phyloP scores from a whole-genome alignment of 805 yeast species.

The Schizosaccharomyces lindneri region DNA sequence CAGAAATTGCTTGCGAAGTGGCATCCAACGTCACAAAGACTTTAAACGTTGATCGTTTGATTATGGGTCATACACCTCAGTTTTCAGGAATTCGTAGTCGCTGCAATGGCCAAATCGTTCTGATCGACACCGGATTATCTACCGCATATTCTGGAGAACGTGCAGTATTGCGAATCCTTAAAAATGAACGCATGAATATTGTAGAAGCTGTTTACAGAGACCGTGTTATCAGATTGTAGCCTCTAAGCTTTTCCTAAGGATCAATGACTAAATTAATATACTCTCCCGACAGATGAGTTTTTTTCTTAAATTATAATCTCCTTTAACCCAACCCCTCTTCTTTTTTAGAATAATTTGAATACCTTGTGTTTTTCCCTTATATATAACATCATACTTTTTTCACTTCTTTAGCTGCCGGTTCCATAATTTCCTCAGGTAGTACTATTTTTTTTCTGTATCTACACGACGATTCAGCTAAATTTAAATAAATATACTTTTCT shows the following conservation, averaged over 20 bases:
- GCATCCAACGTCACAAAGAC: not conserved
- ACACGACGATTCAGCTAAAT: no score
- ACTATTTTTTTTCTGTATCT: no score
- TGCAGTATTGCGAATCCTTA: not conserved
- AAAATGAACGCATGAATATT: not conserved
- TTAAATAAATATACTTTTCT: no score
- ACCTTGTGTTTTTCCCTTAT: no score
- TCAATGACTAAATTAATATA: not conserved
- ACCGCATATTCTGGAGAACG: not conserved
- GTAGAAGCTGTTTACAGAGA: not conserved
- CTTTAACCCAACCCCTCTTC: no score
- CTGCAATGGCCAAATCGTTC: not conserved
- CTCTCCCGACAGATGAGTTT: not conserved
- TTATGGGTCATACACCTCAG: not conserved
- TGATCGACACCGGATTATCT: not conserved
- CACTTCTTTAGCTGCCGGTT: no score
- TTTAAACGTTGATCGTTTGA: not conserved
- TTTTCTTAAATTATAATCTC: not conserved
- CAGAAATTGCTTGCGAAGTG: not conserved
- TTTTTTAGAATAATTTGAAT: no score
- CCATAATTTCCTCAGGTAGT: no score
- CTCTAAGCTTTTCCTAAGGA: not conserved
- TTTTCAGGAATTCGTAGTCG: not conserved
- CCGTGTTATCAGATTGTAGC: not conserved
- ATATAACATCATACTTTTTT: no score